These are phyloP conservation scores for Angophora floribunda DNA, from an alignment of 345 rosid species.

Conservation along the genomic window DNA sequence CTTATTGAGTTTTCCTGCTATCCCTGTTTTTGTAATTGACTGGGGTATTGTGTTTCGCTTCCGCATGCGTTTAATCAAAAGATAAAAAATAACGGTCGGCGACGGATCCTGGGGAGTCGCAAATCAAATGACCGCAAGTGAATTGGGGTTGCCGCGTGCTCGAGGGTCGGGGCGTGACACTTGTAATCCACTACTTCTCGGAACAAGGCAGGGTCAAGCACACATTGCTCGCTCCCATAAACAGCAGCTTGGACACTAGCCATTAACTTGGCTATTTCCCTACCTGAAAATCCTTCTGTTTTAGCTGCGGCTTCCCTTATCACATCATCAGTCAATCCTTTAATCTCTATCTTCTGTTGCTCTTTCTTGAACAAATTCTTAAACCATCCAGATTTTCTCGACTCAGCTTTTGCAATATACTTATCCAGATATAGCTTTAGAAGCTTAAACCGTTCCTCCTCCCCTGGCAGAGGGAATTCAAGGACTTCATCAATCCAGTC, in stretches of 20 bases:
- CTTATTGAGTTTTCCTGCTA: too few relatives aligned
- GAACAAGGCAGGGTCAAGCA: constrained; percentile 62
- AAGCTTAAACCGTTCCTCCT: constrained; percentile 81
- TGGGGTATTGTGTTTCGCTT: too few relatives aligned
- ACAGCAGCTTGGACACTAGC: constrained; percentile 93
- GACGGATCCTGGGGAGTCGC: too few relatives aligned
- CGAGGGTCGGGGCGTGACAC: too few relatives aligned
- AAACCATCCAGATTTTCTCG: constrained; percentile 41
- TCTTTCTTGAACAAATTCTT: constrained; percentile 41
- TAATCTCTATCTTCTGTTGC: constrained; percentile 65
- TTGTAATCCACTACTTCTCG: constrained; percentile 89
- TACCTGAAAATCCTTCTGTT: constrained; percentile 83
- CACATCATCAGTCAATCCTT: constrained; percentile 66
- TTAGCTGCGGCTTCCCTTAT: constrained; percentile 77
- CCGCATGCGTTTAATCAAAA: too few relatives aligned
- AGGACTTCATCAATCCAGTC: constrained; percentile 90
- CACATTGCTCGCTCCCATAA: constrained; percentile 73
- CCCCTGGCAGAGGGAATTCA: constrained; percentile 83
- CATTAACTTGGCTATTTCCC: constrained; percentile 91
- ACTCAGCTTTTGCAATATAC: constrained; percentile 69
- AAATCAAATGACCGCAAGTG: too few relatives aligned
- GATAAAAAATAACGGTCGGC: too few relatives aligned
- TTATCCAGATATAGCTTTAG: constrained; percentile 79
- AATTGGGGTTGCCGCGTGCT: too few relatives aligned
- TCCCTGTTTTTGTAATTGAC: too few relatives aligned